Base-by-base conservation (phyloP, 768 basidiomycete genomes). In the Lactarius evosmus region DNA sequence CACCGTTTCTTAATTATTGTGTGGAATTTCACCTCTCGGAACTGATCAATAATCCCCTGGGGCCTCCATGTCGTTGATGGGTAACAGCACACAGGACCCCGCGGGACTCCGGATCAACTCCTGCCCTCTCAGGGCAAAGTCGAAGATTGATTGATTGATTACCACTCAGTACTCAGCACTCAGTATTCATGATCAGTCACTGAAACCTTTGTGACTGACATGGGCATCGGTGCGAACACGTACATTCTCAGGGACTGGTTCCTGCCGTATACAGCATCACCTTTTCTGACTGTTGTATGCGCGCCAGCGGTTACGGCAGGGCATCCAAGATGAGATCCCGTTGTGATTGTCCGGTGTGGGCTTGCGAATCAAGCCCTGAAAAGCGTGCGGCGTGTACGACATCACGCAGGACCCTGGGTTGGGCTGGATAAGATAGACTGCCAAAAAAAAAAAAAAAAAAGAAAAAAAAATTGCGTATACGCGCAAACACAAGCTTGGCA, bases 391-490 rank as follows among this genome's bases (percentile, higher is more conserved):
- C 11, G 53, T 29, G 32, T 50, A 41, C 49, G 38, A 46, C 17
- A 51, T 27, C 38, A 32, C 61, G 22, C 51, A 41, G 22, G 36
- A 54, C 19, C 49, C 22, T 22, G 22, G 16, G n/a, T 8, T 12
- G 4, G 29, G 16, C 25, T 5, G 51, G 34, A 49, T 25, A 49
- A 49, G 11, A 12, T 63, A 38, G 33, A 62, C 66, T 59, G 33
- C 66, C 62, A 58, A 25, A 11, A 27, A 25, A 25, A 69, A 70
- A 16, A 59, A 63, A 66, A 70, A 16, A 57, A 62, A 38, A 16
- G 56, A 62, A 38, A 38, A 12, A 68, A 69, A 17, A 56, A 63
- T 40, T 65, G 66, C 70, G 69, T 3, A 34, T 25, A 59, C 70
- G 66, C 32, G 68, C 66, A 11, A 34, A 65, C 60, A 38, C 38